Conservation (phyloP, 169 alveolate species). For the Pseudocohnilembus persalinus region DNA sequence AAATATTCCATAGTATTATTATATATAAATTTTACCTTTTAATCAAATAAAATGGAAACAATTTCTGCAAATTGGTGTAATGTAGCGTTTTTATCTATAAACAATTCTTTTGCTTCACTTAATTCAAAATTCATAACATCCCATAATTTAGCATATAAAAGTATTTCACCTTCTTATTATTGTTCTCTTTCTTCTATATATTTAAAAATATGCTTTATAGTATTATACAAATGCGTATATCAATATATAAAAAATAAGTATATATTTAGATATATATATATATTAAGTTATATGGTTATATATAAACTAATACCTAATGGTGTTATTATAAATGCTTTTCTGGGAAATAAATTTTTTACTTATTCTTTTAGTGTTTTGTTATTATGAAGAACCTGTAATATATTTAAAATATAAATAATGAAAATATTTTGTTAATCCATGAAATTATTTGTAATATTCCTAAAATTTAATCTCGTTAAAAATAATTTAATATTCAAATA, state of each 20-base stretch:
- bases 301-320: neutral
- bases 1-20: neutral
- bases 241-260: no score
- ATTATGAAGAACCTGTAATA: no score
- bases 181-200: slow-evolving; percentile 1
- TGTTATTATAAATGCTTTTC: neutral
- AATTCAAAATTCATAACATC: neutral
- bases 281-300: neutral
- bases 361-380: neutral
- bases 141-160: slow-evolving; percentile 14
- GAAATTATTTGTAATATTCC: neutral
- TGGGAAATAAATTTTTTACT: neutral
- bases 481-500: neutral
- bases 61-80: neutral
- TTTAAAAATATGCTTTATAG: neutral
- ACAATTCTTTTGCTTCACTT: neutral
- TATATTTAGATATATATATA: neutral
- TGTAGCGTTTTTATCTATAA: neutral
- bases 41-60: neutral
- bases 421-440: neutral
- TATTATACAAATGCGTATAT: no score
- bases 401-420: no score
- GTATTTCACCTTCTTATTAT: slow-evolving; percentile 3
- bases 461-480: neutral
- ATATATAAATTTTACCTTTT: neutral